These are phyloP conservation scores for Aureobasidium sp. DNA, from an alignment of 2,329 filamentous ascomycete genomes.

Conservation along the genomic window DNA sequence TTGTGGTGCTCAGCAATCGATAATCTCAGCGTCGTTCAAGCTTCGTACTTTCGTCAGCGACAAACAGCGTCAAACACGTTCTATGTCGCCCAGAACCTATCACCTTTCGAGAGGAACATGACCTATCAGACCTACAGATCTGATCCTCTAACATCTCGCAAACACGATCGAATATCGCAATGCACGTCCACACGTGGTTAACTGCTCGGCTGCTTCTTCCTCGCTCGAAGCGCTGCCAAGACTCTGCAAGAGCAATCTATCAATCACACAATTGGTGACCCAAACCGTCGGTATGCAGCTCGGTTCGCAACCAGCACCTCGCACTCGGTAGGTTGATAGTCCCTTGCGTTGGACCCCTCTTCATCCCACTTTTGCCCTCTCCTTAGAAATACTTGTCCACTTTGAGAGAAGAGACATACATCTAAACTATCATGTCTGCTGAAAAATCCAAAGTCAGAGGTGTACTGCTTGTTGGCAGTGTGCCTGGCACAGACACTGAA, in stretches of 20 bases:
- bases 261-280: not conserved
- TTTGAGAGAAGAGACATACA: not conserved
- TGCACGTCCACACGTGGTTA: not conserved
- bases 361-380: not conserved
- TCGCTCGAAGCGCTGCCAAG: slow-evolving; percentile 1
- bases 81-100: no score
- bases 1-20: not conserved
- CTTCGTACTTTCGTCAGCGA: not conserved
- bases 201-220: not conserved
- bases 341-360: not conserved
- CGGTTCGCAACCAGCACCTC: slow-evolving; percentile 2
- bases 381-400: not conserved
- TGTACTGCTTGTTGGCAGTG: slow-evolving; percentile 33
- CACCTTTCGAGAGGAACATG: no score
- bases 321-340: not conserved
- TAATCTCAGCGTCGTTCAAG: not conserved
- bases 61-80: not conserved
- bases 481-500: slow-evolving; percentile 29
- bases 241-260: slow-evolving; percentile 1
- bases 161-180: not conserved
- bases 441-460: slow-evolving; percentile 16
- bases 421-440: not conserved
- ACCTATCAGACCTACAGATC: no score
- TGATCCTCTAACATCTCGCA: no score
- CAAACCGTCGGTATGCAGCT: slow-evolving; percentile 7